Conservation (phyloP, 2,329 filamentous ascomycete genomes). For the Monosporascus sp. region DNA sequence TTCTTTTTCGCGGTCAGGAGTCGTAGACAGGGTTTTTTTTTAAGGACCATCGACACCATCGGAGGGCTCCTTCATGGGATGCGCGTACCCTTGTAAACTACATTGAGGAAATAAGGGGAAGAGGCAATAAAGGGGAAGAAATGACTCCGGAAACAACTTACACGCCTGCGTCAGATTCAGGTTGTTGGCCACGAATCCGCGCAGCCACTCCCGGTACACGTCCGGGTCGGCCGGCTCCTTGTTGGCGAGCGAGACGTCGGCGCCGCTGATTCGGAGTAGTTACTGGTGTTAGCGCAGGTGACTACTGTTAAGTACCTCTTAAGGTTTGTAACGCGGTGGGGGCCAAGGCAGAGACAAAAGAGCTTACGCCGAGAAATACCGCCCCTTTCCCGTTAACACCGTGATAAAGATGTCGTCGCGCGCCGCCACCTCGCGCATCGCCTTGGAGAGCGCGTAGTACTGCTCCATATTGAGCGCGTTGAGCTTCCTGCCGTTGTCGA, state of each 20-base stretch:
- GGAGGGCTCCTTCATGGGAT: too few relatives aligned
- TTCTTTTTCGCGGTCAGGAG: too few relatives aligned
- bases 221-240: slow-evolving; percentile 20
- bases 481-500: slow-evolving; percentile 81
- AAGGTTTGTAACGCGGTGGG: not conserved
- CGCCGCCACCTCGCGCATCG: slow-evolving; percentile 70
- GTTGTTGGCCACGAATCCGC: slow-evolving; percentile 76
- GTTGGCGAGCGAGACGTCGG: slow-evolving; percentile 62
- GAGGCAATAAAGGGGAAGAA: too few relatives aligned
- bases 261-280: slow-evolving; percentile 52
- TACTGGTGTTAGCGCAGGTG: not conserved
- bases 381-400: slow-evolving; percentile 76
- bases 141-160: too few relatives aligned
- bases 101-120: too few relatives aligned
- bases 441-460: slow-evolving; percentile 72
- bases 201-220: slow-evolving; percentile 53
- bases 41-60: too few relatives aligned
- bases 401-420: slow-evolving; percentile 81
- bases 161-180: slow-evolving; percentile 80
- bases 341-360: not conserved
- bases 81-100: too few relatives aligned
- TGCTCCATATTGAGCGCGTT: slow-evolving; percentile 68
- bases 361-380: slow-evolving; percentile 78
- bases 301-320: too few relatives aligned
- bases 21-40: too few relatives aligned